phyloP scores from a whole-genome alignment of 2,329 filamentous ascomycete genomes.

The Pseudogymnoascus sp. region DNA sequence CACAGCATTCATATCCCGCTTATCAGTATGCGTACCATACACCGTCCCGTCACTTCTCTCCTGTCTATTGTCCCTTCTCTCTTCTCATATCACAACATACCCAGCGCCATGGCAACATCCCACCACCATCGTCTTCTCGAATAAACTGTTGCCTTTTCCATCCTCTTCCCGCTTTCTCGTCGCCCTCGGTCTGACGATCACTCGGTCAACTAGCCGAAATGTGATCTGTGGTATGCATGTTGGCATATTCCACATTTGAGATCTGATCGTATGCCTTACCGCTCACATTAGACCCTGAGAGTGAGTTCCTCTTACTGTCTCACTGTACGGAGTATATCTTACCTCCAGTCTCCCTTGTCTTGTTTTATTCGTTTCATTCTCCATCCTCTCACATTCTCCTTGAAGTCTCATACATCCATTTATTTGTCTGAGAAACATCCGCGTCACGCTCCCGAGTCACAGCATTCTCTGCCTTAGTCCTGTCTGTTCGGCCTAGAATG shows the following conservation, averaged over 20 bases:
- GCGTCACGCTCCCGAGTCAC: neutral
- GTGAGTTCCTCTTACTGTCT: conserved; percentile 1
- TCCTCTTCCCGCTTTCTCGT: neutral
- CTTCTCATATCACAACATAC: neutral
- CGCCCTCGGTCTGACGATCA: neutral
- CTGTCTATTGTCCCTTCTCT: neutral
- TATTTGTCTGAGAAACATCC: neutral
- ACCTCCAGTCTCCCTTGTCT: neutral
- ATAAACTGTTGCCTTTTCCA: neutral
- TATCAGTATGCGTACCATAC: neutral
- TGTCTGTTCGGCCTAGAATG: conserved; percentile 3
- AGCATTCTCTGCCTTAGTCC: neutral
- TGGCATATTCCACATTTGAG: conserved; percentile 5
- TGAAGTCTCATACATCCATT: neutral
- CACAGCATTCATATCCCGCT: neutral
- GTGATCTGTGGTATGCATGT: neutral
- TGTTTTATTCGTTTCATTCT: neutral
- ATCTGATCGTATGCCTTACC: conserved; percentile 1
- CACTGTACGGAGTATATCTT: neutral
- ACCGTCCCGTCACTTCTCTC: neutral
- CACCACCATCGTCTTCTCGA: neutral
- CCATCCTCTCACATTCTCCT: neutral
- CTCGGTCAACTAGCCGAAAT: neutral
- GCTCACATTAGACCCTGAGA: neutral
- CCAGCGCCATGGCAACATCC: neutral